Evolutionary conservation across 2,329 filamentous ascomycete species (phyloP), one percentile per base, ranked within the genome.

Genomic region (Raffaelea albimanens): DNA sequence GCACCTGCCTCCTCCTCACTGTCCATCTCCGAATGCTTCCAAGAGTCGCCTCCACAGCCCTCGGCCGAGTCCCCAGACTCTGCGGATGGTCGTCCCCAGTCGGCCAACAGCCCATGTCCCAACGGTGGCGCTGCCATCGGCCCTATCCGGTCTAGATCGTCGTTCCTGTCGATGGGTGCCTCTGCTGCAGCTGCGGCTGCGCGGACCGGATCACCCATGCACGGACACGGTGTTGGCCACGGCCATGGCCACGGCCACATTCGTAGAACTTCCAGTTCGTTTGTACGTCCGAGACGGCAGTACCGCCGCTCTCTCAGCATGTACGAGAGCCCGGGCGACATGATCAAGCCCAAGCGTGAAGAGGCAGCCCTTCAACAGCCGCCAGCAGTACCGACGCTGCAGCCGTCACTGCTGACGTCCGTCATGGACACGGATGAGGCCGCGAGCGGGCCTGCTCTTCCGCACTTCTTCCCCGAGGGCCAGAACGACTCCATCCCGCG

Each of bases 221-320:
- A 36, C 40, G 50, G 47, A 9, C 38, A 42, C n/a, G 29, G 45
- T 19, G 18, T 46, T 3, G 33, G 38, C 31, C 29, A 20, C 20
- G 5, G 29, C 18, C 41, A 41, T 18, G 23, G 31, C 18, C 48
- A 46, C 36, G 73, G 70, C 50, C 84, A 91, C 56, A 68, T 82
- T 48, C 82, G 89, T 53, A 87, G 90, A 55, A 75, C 70, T 51
- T 84, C 78, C 43, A 89, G 82, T 63, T 85, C 77, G 48, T 78
- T 85, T 55, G 71, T 81, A 57, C 81, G 88, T 52, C 86, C 86
- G 40, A 80, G 90, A 55, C 95, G 95, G 61, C 87, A 93, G 63
- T 91, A 91, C 60, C 83, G 93, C 51, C 82, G 93, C 55, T 95
- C 91, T 21, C 70, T 96, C 60, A 97, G 93, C 75, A 98, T 98